Base-by-base conservation (phyloP, 306 rosid genomes). In the Urtica urens region DNA sequence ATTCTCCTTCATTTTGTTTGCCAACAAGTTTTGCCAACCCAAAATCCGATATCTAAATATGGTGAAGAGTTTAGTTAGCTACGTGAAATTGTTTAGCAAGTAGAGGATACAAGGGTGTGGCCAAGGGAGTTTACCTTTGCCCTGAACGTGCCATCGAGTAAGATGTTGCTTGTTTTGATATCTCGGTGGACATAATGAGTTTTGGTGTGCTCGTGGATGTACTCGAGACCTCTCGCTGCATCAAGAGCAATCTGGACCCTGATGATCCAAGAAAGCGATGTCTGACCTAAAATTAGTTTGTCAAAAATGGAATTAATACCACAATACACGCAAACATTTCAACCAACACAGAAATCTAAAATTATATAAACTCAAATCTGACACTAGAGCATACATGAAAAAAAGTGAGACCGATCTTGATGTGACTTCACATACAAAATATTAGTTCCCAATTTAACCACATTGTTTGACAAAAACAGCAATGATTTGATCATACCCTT, bases 161-260 rank as follows among this genome's bases (percentile, higher is more conserved):
- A 67, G 65, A 90, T 90, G 76, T 90, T 90, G 83, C 94, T 90
- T 34, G 99, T 85, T 74, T 90, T 90, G 72, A 90, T 85, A 72
- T 90, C 99, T 17, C 99, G 79, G 64, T 90, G 99, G 26, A 90
- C 99, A 55, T 90, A 90, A 67, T 85, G 95, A 58, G 78, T 38
- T 73, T 81, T 85, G 13, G 99, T 85, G 75, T 90, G 99, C 72
- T 90, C 99, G 1, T 90, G 99, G 57, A 85, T 85, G 70, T 90
- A 90, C 72, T 90, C 99, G n/a, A 90, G 87, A 24, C 94, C 99
- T 73, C 99, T 71, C 47, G 94, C 95, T 46, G 95, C 79, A 59
- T 90, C 99, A 51, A 90, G 90, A 11, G 76, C 79, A 65, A 90
- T 82, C 72, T 90, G 99, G 33, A 85, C 86, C 74, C 99, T 81